phyloP scores from a whole-genome alignment of 768 basidiomycete genomes.

The Hypholoma fasciculare region DNA sequence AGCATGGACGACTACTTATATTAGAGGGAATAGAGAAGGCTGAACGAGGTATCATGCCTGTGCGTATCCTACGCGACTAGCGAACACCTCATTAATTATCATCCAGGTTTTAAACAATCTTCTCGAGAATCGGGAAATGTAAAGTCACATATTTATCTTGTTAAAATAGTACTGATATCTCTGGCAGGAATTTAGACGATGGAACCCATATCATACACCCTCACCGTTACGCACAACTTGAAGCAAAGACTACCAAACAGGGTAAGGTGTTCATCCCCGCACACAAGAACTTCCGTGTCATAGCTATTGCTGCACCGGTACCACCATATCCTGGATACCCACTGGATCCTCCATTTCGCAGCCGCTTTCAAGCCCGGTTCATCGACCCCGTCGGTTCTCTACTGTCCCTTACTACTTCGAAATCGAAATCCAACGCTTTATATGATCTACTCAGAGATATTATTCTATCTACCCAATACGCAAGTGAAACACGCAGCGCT shows the following conservation, averaged over 20 bases:
- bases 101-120: conserved; percentile 61
- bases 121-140: conserved; percentile 74
- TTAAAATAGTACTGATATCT: background rate
- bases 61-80: conserved; percentile 26
- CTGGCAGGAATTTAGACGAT: conserved; percentile 61
- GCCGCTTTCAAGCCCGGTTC: conserved; percentile 69
- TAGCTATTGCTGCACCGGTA: conserved; percentile 69
- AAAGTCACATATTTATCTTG: conserved; percentile 5
- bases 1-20: conserved; percentile 63
- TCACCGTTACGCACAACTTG: conserved; percentile 54
- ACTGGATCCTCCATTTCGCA: conserved; percentile 67
- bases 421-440: conserved; percentile 22
- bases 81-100: conserved; percentile 6
- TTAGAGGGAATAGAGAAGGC: conserved; percentile 74
- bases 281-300: conserved; percentile 66
- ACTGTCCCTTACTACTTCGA: conserved; percentile 38
- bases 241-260: conserved; percentile 29
- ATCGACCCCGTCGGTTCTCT: conserved; percentile 59
- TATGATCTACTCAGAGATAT: conserved; percentile 51
- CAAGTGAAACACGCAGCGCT: conserved; percentile 55
- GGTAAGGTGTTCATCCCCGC: conserved; percentile 60
- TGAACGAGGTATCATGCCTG: conserved; percentile 72
- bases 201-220: conserved; percentile 71
- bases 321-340: conserved; percentile 69
- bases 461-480: conserved; percentile 62